These are phyloP conservation scores for Paxillus rubicundulus DNA, from an alignment of 768 basidiomycete species.

Conservation along the genomic window DNA sequence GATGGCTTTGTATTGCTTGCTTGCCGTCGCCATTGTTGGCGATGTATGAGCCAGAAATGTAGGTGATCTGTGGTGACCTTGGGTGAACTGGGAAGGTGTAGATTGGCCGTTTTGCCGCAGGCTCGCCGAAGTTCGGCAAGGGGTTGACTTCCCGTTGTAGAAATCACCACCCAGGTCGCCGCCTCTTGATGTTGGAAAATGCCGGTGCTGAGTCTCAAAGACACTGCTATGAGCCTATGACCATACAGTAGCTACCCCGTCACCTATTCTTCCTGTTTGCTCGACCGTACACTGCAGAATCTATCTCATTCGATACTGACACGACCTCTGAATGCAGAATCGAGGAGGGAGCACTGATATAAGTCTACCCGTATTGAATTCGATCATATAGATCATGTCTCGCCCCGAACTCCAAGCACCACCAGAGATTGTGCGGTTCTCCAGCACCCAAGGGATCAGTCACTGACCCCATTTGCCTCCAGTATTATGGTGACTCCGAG, in stretches of 20 bases:
- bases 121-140: no score
- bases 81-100: no score
- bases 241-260: no score
- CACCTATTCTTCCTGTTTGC: no score
- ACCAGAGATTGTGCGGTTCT: constrained; percentile 76
- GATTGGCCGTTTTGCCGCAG: no score
- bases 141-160: no score
- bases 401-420: constrained; percentile 87
- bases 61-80: not conserved
- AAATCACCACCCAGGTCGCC: no score
- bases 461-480: constrained; percentile 1
- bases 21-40: constrained; percentile 60
- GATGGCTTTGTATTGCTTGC: constrained; percentile 82
- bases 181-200: no score
- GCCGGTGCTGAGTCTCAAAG: no score
- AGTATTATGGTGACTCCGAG: constrained; percentile 97
- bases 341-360: not conserved
- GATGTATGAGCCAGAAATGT: constrained; percentile 7
- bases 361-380: not conserved
- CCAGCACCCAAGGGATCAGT: not conserved
- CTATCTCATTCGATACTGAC: no score
- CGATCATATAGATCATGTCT: constrained; percentile 52
- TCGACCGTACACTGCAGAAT: no score
- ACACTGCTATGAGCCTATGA: no score
- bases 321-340: not conserved